phyloP scores from a whole-genome alignment of 208 protist genomes.

The Leishmania major region DNA sequence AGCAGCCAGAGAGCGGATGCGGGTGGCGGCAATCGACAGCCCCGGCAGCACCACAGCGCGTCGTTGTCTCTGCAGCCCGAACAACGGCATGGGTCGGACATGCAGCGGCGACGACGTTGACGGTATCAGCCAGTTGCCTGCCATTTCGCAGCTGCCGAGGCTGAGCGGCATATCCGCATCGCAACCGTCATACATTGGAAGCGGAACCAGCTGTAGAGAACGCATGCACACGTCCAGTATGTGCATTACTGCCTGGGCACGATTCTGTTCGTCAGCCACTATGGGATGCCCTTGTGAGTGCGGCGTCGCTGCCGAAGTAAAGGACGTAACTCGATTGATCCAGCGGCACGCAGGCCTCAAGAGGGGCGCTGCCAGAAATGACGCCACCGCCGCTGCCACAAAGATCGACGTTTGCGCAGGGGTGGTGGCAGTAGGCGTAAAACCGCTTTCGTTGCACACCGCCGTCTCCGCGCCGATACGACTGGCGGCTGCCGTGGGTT shows the following conservation, averaged over 20 bases:
- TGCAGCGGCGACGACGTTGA: slow-evolving; percentile 10
- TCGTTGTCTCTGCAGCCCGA: slow-evolving; percentile 9
- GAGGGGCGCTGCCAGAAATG: slow-evolving; percentile 5
- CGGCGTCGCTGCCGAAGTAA: not conserved
- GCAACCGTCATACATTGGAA: slow-evolving; percentile 25
- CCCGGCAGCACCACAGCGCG: slow-evolving; percentile 39
- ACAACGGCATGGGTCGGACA: not conserved
- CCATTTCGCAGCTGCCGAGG: slow-evolving; percentile 9
- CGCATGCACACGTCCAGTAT: slow-evolving; percentile 20
- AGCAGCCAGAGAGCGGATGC: slow-evolving; percentile 23
- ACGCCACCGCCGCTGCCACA: slow-evolving; percentile 5
- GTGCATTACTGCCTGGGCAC: slow-evolving; percentile 3
- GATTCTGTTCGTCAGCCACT: not conserved
- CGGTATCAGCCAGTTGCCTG: slow-evolving; percentile 30
- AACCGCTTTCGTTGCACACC: not conserved
- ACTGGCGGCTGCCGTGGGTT: not conserved
- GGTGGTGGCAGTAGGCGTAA: slow-evolving; percentile 4
- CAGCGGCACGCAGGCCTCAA: slow-evolving; percentile 15
- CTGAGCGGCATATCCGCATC: slow-evolving; percentile 16
- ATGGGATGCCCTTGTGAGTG: not conserved
- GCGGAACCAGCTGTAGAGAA: slow-evolving; percentile 23
- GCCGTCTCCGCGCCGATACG: not conserved
- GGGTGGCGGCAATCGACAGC: slow-evolving; percentile 45
- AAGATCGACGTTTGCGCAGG: slow-evolving; percentile 14
- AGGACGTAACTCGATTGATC: slow-evolving; percentile 6